Base-by-base conservation (phyloP, 2,329 filamentous ascomycete genomes). In the Exophiala mesophila region DNA sequence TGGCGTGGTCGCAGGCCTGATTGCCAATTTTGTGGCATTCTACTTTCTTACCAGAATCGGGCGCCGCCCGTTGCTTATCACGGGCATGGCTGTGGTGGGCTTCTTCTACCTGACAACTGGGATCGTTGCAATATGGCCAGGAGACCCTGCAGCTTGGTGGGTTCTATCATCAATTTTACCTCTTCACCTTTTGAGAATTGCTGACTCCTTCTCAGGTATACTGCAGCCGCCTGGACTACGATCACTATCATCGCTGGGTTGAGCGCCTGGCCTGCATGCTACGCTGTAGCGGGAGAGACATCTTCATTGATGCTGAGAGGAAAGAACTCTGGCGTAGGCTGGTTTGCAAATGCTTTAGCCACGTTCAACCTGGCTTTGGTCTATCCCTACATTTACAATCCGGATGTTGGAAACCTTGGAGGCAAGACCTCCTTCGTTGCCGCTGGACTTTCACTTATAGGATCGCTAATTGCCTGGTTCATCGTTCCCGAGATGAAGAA, bases 401-500 rank as follows among this genome's bases (percentile, higher is more conserved):
- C 64, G 0, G 68, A 71, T 40, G 53, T 62, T n/a, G 67, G 63
- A 0, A 59, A 67, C 24, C 56, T 70, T 1, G 52, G 60, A 4
- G 66, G 61, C 1, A 69, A 69, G 47, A 64, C 62, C 0, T 67
- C 63, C 1, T 70, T 69, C 41, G 58, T 68, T 4, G 69, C 63
- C 45, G 55, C 57, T 8, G 66, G 53, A 0, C 47, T 63, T n/a
- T 63, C 60, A 46, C 4, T 63, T 0, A 2, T 66, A 0, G 60
- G 50, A 1, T 30, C 53, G 3, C 43, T 59, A 2, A 34, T 68
- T 0, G 65, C 68, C 0, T 79, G 64, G 60, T 59, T 66, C 8
- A 60, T 63, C 23, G 59, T 78, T 1, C 76, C 76, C 0, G 76
- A 80, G 54, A 77, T 75, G 61, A 72, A 70, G 56, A 70, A 69